Evolutionary conservation across 208 protist species (phyloP).

Genomic region (Trypanosomatidae sp.): DNA sequence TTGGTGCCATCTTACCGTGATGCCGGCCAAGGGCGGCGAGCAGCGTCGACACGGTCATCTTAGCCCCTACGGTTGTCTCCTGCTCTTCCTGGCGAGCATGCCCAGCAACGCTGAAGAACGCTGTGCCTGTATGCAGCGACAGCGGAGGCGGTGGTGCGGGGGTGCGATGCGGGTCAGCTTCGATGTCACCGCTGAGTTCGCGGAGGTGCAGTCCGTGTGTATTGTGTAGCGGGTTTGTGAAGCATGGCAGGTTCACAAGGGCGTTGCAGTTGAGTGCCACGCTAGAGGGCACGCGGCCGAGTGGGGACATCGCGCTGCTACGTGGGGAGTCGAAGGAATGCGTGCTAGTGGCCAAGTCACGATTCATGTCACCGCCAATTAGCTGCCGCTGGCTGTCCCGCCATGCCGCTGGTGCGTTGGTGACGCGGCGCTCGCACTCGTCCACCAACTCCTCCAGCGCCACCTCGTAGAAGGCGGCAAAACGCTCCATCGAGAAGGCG

Average conservation of each 20-base stretch:
- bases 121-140: not conserved
- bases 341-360: constrained; percentile 30
- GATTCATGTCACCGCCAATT: constrained; percentile 31
- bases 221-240: constrained; percentile 3
- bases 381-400: constrained; percentile 25
- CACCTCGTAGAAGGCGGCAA: constrained; percentile 70
- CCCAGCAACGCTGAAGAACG: constrained; percentile 13
- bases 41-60: constrained; percentile 22
- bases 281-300: not conserved
- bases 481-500: constrained; percentile 43
- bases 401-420: constrained; percentile 38
- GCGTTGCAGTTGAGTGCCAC: not conserved
- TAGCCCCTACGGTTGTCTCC: not conserved
- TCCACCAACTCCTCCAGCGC: constrained; percentile 75
- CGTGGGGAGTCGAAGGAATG: constrained; percentile 51
- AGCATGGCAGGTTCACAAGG: constrained; percentile 14
- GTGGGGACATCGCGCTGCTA: constrained; percentile 21
- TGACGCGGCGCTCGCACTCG: constrained; percentile 67
- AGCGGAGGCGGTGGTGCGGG: not conserved
- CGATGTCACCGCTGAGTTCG: not conserved
- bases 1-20: constrained; percentile 44
- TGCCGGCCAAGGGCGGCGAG: constrained; percentile 20
- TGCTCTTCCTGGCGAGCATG: constrained; percentile 10
- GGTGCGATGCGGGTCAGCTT: not conserved
- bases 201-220: constrained; percentile 7